These are phyloP conservation scores for Clathrospora elynae DNA, from an alignment of 2,329 filamentous ascomycete genomes.

Conservation along the genomic window DNA sequence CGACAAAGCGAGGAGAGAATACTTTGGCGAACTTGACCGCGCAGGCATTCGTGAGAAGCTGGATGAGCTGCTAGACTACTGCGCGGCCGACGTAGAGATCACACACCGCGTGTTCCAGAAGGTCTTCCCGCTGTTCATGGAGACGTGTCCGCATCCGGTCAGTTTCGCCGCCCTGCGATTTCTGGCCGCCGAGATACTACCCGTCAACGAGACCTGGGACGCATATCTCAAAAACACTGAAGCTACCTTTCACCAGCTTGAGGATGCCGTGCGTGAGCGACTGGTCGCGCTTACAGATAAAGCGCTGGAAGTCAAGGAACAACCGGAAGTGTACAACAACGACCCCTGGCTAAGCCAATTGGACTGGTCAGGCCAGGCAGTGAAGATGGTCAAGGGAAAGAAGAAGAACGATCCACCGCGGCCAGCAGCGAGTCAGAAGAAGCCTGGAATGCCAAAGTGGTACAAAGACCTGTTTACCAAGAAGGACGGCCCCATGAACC, in stretches of 20 bases:
- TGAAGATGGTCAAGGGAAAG: slow-evolving; percentile 89
- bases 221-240: slow-evolving; percentile 83
- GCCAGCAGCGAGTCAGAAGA: slow-evolving; percentile 83
- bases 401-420: slow-evolving; percentile 81
- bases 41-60: slow-evolving; percentile 71
- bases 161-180: slow-evolving; percentile 94
- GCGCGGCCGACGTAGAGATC: slow-evolving; percentile 88
- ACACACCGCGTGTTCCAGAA: slow-evolving; percentile 94
- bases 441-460: slow-evolving; percentile 93
- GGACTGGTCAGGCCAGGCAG: slow-evolving; percentile 92
- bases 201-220: slow-evolving; percentile 87
- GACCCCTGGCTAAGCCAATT: slow-evolving; percentile 94
- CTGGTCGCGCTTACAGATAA: slow-evolving; percentile 75
- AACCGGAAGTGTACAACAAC: slow-evolving; percentile 70
- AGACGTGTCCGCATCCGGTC: slow-evolving; percentile 93
- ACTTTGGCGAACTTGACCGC: slow-evolving; percentile 82
- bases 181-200: slow-evolving; percentile 89
- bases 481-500: slow-evolving; percentile 68
- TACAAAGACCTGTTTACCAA: slow-evolving; percentile 88
- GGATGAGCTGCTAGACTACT: slow-evolving; percentile 88
- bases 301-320: slow-evolving; percentile 73
- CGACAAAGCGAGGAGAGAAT: slow-evolving; percentile 84
- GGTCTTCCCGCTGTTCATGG: slow-evolving; percentile 86
- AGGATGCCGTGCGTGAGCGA: slow-evolving; percentile 76
- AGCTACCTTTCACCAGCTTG: slow-evolving; percentile 77